Base-by-base conservation (phyloP, 1,284 basidiomycete genomes). In the Athelia psychrophila region DNA sequence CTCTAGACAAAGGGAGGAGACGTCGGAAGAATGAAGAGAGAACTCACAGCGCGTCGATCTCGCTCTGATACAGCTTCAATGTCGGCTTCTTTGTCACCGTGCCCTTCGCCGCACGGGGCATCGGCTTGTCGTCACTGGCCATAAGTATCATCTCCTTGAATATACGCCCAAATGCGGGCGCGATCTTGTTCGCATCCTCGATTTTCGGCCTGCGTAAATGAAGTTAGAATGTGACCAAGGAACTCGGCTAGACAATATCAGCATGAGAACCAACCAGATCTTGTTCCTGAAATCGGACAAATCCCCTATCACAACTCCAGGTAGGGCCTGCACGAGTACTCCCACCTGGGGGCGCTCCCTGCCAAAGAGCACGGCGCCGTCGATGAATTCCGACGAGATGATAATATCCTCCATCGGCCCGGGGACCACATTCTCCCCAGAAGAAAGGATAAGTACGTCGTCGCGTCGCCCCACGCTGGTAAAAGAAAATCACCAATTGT, bases 71-170 rank as follows among this genome's bases (percentile, higher is more conserved):
- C 3, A 52, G 30, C 4, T 51, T 47, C 24, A 76, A 52, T 0
- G 70, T 67, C 5, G 63, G 58, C 50, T 75, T 73, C 12, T 69
- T 57, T 63, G 67, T 67, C 2, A 75, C 62, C 0, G 71, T 72
- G 0, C 71, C 71, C 54, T 75, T 74, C 3, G 58, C 66, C 16
- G 69, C 53, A 3, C 69, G 60, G 12, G 68, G 63, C 9, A 75
- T 57, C 8, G 70, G 70, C 49, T 71, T 74, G 1, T 64, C 61
- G 1, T 49, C 46, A 1, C 58, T 58, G 0, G 65, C 56, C 32
- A 74, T 51, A 1, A 74, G 48, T 20, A 75, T 69, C 69, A 74
- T 71, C 48, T 73, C 74, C 51, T 74, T 73, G 58, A 69, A 74
- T 20, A 78, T 69, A 27, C 71, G 59, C 47, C 71, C 72, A 54